Percentiles rank a stretch among this genome's conserved stretches.
These are phyloP conservation scores for Fragaria ananassa DNA, from an alignment of 306 rosid genomes.

Conservation along the genomic window DNA sequence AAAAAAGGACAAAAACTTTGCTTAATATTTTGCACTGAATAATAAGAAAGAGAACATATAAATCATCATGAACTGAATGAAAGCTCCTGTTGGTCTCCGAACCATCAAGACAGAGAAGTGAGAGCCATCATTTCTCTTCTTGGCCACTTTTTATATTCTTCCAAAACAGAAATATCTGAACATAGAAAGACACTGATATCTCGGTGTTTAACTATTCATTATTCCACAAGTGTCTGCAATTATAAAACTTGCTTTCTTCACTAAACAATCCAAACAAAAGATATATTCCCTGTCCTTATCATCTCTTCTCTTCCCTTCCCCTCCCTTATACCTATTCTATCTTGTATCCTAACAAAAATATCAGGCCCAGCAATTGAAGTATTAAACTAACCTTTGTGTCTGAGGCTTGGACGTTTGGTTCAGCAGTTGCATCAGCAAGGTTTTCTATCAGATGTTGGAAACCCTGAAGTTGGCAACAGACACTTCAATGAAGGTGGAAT, in stretches of 20 bases:
- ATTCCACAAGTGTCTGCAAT: background rate
- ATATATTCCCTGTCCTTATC: background rate
- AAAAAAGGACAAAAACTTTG: background rate
- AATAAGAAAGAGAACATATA: background rate
- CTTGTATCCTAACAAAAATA: background rate
- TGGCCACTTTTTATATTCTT: background rate
- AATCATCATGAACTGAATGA: background rate
- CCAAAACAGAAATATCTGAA: background rate
- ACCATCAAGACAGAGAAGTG: background rate
- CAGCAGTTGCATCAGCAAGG: constrained; percentile 44
- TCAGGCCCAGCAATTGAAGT: too few relatives aligned
- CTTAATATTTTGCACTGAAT: background rate
- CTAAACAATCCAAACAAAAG: background rate
- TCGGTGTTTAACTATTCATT: background rate
- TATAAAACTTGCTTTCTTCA: background rate
- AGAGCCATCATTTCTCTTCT: background rate
- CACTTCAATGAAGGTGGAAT: constrained; percentile 17
- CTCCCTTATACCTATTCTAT: background rate
- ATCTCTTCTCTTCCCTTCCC: background rate
- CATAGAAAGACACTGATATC: background rate
- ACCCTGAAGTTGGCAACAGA: constrained; percentile 35
- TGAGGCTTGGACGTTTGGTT: constrained; percentile 37
- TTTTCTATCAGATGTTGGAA: constrained; percentile 65
- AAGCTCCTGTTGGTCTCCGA: background rate
- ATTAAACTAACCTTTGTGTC: constrained; percentile 29